Base-by-base conservation (phyloP, 140 eudicot genomes). In the Erigeron philadelphicus region DNA sequence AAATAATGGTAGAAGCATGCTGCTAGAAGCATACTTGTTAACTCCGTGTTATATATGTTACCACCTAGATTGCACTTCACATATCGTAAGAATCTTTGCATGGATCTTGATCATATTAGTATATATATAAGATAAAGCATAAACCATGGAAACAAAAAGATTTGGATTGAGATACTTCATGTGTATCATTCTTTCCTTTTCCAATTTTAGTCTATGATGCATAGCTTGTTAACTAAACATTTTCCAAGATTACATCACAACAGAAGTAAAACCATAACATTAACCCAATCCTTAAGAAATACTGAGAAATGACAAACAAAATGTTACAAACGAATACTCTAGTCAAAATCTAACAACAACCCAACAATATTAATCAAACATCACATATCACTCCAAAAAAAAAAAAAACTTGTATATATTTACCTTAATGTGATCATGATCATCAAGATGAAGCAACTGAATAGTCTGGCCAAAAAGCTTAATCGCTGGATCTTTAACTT, bases 381-480 rank as follows among this genome's bases (percentile, higher is more conserved):
- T 48, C 18, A 75, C 19, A 45, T 17, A 57, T 38, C 58, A 58
- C 58, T 21, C 15, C 11, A 71, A 55, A n/a, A 19, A 10, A 71
- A 55, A n/a, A 19, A 9, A 0, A 43, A n/a, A 49, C 55, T 49
- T 40, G 44, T 70, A 38, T 57, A 0, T 65, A 45, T n/a, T n/a
- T 5, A 78, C 82, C 83, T 78, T 73, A 9, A 12, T 46, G 56
- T 72, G 45, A 23, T 66, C 53, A 31, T 45, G 76, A 15, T 61
- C 67, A 40, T 79, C 49, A 57, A 7, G 61, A 74, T 68, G 67
- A 10, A 58, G 78, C 79, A 79, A 57, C 64, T 79, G 83, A 69
- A 79, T 79, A 7, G 80, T 79, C 65, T 79, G 69, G 25, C 83
- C 83, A 46, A 79, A 79, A 49, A 79, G 83, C 69, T 79, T 79